Conservation (phyloP, 1,139 yeast genomes). For the Fermentozyma sake region DNA sequence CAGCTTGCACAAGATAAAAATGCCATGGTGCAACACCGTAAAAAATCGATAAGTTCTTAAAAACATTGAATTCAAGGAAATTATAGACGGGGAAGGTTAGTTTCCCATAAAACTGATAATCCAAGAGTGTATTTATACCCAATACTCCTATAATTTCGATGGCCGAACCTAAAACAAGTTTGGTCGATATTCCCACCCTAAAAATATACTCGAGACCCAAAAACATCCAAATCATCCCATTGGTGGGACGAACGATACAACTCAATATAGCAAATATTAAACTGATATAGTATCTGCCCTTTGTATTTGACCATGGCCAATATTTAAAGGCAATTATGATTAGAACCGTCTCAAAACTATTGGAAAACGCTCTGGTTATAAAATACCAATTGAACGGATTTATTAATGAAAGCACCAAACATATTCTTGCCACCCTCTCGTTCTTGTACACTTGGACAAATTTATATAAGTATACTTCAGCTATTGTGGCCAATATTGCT, state of each 20-base stretch:
- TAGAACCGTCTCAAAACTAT: conserved; percentile 71
- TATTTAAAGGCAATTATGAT: conserved; percentile 65
- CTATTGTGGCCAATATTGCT: conserved; percentile 65
- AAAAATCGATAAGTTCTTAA: conserved; percentile 68
- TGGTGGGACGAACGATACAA: conserved; percentile 80
- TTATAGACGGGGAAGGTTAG: conserved; percentile 61
- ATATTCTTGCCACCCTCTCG: conserved; percentile 37
- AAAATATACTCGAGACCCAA: conserved; percentile 53
- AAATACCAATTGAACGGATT: conserved; percentile 85
- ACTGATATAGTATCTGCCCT: conserved; percentile 2
- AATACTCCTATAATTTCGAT: conserved; percentile 21
- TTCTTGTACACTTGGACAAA: conserved; percentile 41
- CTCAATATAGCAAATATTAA: conserved; percentile 48
- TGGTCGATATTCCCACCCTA: no score
- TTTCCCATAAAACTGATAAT: conserved; percentile 56
- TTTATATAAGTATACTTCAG: conserved; percentile 58
- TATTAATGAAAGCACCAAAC: conserved; percentile 50
- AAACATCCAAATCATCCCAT: conserved; percentile 66
- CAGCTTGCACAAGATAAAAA: conserved; percentile 76
- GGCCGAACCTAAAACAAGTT: conserved; percentile 11
- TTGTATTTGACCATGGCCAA: conserved; percentile 62
- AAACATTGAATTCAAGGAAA: conserved; percentile 72
- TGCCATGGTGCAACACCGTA: conserved; percentile 87
- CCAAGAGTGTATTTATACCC: conserved; percentile 34
- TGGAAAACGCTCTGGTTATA: conserved; percentile 80